Conservation (phyloP, 371 early-diverging fungal genomes). For the Rhizopus arrhizus region DNA sequence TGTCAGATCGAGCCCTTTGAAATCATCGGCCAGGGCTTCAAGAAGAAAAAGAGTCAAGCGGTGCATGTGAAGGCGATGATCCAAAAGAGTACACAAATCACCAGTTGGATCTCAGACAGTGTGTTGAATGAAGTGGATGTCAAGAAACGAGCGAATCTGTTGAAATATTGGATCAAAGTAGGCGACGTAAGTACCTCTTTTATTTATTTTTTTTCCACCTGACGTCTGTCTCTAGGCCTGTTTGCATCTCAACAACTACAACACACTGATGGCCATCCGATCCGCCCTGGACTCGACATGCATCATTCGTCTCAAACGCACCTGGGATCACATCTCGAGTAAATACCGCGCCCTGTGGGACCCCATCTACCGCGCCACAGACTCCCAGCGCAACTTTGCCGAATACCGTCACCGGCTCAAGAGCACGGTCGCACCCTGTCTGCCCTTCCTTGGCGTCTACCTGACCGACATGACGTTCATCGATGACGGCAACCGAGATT, state of each 20-base stretch:
- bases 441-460: constrained; percentile 86
- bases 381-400: constrained; percentile 72
- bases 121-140: constrained; percentile 68
- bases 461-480: constrained; percentile 88
- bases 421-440: constrained; percentile 66
- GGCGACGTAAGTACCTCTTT: constrained; percentile 50
- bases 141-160: constrained; percentile 67
- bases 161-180: constrained; percentile 72
- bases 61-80: constrained; percentile 55
- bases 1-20: constrained; percentile 68
- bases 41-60: constrained; percentile 53
- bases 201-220: background rate
- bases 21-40: constrained; percentile 62
- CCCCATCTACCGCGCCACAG: constrained; percentile 63
- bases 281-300: constrained; percentile 78
- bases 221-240: constrained; percentile 39
- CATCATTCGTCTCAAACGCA: constrained; percentile 70
- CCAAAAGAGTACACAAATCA: constrained; percentile 53
- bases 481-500: constrained; percentile 53
- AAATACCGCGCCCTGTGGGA: constrained; percentile 58
- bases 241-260: constrained; percentile 75
- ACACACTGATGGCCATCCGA: constrained; percentile 78
- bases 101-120: constrained; percentile 73
- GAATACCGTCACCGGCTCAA: constrained; percentile 73
- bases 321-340: constrained; percentile 68